Conservation (phyloP, 352 stramenopile genomes). For the Globisporangium lucens region DNA sequence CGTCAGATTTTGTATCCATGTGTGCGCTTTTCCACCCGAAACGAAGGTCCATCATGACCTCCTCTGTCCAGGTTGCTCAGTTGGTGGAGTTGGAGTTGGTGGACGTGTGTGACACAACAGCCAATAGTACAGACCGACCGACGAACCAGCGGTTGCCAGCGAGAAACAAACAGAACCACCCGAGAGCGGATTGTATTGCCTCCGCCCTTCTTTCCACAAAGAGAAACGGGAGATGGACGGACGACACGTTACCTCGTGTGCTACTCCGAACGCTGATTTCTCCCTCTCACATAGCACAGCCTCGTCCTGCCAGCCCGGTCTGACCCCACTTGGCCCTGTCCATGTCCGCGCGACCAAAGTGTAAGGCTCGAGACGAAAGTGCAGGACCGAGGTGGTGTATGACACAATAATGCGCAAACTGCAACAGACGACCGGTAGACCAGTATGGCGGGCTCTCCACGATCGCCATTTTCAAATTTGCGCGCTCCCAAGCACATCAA, state of each 20-base stretch:
- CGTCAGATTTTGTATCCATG: constrained; percentile 5
- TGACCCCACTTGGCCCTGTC: neutral
- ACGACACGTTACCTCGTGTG: neutral
- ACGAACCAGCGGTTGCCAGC: neutral
- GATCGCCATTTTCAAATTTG: constrained; percentile 7
- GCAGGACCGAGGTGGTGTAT: neutral
- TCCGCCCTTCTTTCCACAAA: neutral
- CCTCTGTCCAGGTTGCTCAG: neutral
- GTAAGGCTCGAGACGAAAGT: neutral
- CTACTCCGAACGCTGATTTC: neutral
- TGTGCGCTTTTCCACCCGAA: neutral
- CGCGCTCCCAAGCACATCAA: neutral
- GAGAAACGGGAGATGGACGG: too few relatives aligned
- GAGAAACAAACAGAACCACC: neutral
- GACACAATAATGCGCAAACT: constrained; percentile 7
- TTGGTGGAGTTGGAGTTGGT: neutral
- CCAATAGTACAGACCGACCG: neutral
- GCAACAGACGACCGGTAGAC: neutral
- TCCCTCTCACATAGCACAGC: neutral
- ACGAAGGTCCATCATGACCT: neutral
- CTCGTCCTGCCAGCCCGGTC: too few relatives aligned
- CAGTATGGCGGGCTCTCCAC: neutral
- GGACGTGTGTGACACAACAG: neutral
- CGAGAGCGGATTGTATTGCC: neutral
- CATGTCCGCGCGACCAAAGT: neutral